Evolutionary conservation across 2,329 filamentous ascomycete genomes (phyloP).

Genomic region (Apiospora arundinis): DNA sequence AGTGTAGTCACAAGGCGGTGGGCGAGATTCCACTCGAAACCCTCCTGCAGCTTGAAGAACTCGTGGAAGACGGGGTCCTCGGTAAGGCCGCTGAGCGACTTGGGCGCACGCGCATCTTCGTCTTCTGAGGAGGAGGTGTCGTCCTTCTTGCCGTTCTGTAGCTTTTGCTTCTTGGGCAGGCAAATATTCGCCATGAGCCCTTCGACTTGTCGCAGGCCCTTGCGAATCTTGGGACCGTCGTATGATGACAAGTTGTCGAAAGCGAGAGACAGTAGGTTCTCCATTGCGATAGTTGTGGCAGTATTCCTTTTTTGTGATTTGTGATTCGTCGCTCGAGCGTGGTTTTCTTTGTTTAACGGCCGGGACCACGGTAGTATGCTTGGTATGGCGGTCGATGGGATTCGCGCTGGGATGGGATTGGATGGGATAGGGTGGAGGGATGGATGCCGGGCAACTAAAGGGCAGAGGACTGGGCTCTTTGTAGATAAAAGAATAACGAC

Average conservation of each 20-base stretch:
- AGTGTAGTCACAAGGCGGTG: conserved; percentile 85
- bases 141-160: conserved; percentile 28
- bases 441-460: neutral
- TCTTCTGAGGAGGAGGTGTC: conserved; percentile 17
- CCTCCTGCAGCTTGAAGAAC: conserved; percentile 96
- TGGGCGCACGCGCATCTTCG: conserved; percentile 47
- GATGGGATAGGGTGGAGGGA: neutral
- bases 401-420: neutral
- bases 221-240: conserved; percentile 87
- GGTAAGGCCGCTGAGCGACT: conserved; percentile 72
- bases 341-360: neutral
- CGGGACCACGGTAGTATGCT: neutral
- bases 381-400: neutral
- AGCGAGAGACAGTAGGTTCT: conserved; percentile 86
- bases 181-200: conserved; percentile 94
- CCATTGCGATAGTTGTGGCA: conserved; percentile 65
- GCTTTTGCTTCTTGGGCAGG: conserved; percentile 59
- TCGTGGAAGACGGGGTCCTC: conserved; percentile 90
- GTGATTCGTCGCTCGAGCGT: neutral
- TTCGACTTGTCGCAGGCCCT: conserved; percentile 92
- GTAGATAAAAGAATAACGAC: neutral
- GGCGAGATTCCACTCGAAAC: conserved; percentile 97
- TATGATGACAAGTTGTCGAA: conserved; percentile 97
- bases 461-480: neutral
- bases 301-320: neutral